Evolutionary conservation across 2,329 filamentous ascomycete species (phyloP), one percentile per base, ranked within the genome.

Genomic region (Venturia asperata): DNA sequence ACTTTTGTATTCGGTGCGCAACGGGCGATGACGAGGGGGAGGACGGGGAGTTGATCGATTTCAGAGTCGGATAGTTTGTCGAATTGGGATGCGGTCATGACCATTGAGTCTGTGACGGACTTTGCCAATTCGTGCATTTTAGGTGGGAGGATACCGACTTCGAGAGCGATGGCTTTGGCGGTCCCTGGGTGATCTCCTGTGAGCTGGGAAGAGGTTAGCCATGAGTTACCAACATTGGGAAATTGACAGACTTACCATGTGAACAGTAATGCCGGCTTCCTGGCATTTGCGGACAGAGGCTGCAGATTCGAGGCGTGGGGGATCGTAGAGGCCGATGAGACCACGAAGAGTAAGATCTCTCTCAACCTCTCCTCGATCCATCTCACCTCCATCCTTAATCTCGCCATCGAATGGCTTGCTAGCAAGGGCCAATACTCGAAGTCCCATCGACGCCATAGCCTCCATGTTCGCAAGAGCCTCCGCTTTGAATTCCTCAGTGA

Each of bases 291-390:
- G 73, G 63, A 81, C 79, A 10, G 78, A 77, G 41, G 72, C 82
- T 34, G 87, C 89, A 0, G 91, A 91, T 77, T 95, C 91, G 2
- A 86, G 84, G 1, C 91, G 89, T 65, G 91, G 91, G 3, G 91
- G 91, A 70, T 96, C 91, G 73, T 94, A 94, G 68, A 96, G 88
- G 65, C 91, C 91, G 61, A 89, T 87, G 13, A 96, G 82, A n/a
- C 92, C 92, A 19, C 90, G 83, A 67, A 95, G 89, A 2, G 81
- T 83, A 39, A 96, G 83, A 42, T 84, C 80, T 42, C 79, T 78
- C 72, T 95, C 91, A 19, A 93, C 82, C 5, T 81, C 77, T 5
- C 79, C 77, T 5, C 91, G 88, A 74, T 79, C 74, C 62, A 77
- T 74, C 63, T 74, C 39, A 9, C 1, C n/a, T n/a, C 27, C 21